These are phyloP conservation scores for Xylariaceae sp. DNA, from an alignment of 2,329 filamentous ascomycete genomes.

Conservation along the genomic window DNA sequence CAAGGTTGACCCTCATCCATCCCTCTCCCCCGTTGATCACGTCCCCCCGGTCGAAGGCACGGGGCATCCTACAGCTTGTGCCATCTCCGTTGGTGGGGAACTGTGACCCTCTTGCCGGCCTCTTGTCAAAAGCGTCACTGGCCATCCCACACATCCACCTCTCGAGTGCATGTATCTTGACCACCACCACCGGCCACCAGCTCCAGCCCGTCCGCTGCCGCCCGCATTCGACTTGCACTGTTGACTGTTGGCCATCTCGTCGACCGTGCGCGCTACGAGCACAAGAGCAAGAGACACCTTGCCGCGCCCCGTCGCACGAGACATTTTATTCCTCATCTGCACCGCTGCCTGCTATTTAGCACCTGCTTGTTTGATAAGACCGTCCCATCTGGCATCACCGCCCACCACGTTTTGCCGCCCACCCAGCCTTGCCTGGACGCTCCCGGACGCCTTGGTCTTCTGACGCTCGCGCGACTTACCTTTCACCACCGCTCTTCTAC, in stretches of 20 bases:
- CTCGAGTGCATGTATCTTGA: conserved; percentile 15
- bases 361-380: conserved; percentile 25
- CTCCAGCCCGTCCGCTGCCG: too few species aligned
- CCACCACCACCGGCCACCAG: conserved; percentile 20
- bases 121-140: conserved; percentile 26
- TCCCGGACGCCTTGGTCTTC: conserved; percentile 21
- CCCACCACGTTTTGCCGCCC: conserved; percentile 18
- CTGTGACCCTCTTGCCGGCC: conserved; percentile 27
- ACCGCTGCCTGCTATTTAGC: conserved; percentile 32
- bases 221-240: too few species aligned
- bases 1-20: conserved; percentile 30
- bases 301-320: conserved; percentile 31
- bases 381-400: conserved; percentile 16
- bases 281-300: conserved; percentile 15
- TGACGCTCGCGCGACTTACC: conserved; percentile 2
- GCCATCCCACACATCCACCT: conserved; percentile 23
- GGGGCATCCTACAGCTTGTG: conserved; percentile 32
- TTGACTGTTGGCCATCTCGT: conserved; percentile 20
- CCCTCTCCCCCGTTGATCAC: conserved; percentile 26
- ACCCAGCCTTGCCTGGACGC: conserved; percentile 18
- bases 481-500: conserved; percentile 6
- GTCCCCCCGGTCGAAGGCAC: conserved; percentile 27
- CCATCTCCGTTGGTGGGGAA: conserved; percentile 31
- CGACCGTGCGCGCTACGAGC: conserved; percentile 26
- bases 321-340: conserved; percentile 33